phyloP scores from a whole-genome alignment of 495 filamentous ascomycete species.

The Hyaloscypha variabilis region DNA sequence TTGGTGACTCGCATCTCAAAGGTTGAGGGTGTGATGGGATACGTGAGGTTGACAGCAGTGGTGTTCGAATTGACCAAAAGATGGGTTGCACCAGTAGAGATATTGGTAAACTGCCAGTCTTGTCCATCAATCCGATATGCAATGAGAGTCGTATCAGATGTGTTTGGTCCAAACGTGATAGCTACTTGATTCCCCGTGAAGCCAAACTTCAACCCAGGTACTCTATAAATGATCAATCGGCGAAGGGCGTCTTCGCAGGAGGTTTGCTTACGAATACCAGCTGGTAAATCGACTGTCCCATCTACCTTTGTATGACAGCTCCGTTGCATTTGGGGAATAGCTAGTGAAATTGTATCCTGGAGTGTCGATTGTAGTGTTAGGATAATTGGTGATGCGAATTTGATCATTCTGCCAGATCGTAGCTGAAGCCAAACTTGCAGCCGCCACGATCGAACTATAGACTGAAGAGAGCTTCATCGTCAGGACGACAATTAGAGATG shows the following conservation, averaged over 20 bases:
- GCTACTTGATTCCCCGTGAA: slow-evolving; percentile 67
- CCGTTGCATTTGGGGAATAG: slow-evolving; percentile 56
- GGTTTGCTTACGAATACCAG: slow-evolving; percentile 58
- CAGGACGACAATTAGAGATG: too few relatives aligned
- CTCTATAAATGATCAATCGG: slow-evolving; percentile 35
- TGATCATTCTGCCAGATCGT: slow-evolving; percentile 70
- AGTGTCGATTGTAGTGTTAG: slow-evolving; percentile 48
- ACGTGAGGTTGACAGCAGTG: slow-evolving; percentile 41
- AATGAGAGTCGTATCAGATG: slow-evolving; percentile 56
- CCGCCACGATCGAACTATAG: background rate
- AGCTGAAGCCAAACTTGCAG: slow-evolving; percentile 26
- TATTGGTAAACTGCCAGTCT: slow-evolving; percentile 71
- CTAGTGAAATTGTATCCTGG: slow-evolving; percentile 42
- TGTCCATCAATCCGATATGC: slow-evolving; percentile 64
- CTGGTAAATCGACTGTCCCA: slow-evolving; percentile 70
- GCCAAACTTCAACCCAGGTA: slow-evolving; percentile 64
- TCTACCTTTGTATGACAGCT: slow-evolving; percentile 70
- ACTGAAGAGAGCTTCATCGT: slow-evolving; percentile 26
- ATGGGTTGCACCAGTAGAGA: slow-evolving; percentile 62
- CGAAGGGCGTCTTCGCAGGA: background rate
- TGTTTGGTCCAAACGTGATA: slow-evolving; percentile 63
- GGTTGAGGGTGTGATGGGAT: slow-evolving; percentile 43
- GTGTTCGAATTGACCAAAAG: slow-evolving; percentile 54
- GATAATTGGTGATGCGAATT: slow-evolving; percentile 46
- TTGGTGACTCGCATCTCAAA: slow-evolving; percentile 65